Evolutionary conservation across 129 eudicot genomes (phyloP).

Genomic region (Saposhnikovia divaricata): DNA sequence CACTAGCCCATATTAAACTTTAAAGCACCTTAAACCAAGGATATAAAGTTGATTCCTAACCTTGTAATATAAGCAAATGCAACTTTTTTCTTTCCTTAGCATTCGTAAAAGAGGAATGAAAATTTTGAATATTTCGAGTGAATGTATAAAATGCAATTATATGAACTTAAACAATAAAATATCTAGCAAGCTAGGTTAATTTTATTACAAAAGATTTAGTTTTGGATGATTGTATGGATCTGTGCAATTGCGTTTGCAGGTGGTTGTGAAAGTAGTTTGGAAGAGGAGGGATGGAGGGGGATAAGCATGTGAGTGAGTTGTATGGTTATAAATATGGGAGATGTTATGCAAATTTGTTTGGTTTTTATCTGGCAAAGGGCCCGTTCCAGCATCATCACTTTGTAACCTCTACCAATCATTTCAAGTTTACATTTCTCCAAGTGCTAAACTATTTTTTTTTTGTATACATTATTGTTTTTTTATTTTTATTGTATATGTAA

Average conservation of each 20-base stretch:
- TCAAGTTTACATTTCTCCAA: not conserved
- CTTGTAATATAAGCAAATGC: too few species aligned
- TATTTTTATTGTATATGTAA: not conserved
- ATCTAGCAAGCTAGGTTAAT: not conserved
- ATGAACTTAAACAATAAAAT: not conserved
- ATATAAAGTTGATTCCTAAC: not conserved
- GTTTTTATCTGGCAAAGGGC: not conserved
- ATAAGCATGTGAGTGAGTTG: constrained; percentile 10
- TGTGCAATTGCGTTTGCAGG: not conserved
- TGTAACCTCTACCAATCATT: constrained; percentile 4
- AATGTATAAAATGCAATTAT: too few species aligned
- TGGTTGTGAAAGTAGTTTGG: constrained; percentile 3
- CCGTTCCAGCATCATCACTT: constrained; percentile 5
- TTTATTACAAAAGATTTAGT: not conserved
- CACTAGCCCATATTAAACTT: too few species aligned
- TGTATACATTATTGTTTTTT: not conserved
- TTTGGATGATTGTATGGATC: not conserved
- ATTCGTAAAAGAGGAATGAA: too few species aligned
- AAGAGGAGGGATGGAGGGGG: not conserved
- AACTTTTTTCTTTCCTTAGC: not conserved
- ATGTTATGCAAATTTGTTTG: not conserved
- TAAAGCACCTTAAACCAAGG: not conserved
- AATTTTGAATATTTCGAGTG: not conserved
- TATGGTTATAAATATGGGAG: not conserved
- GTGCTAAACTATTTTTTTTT: not conserved